phyloP scores from a whole-genome alignment of 2,329 filamentous ascomycete genomes.

The Peltaster fructicola region DNA sequence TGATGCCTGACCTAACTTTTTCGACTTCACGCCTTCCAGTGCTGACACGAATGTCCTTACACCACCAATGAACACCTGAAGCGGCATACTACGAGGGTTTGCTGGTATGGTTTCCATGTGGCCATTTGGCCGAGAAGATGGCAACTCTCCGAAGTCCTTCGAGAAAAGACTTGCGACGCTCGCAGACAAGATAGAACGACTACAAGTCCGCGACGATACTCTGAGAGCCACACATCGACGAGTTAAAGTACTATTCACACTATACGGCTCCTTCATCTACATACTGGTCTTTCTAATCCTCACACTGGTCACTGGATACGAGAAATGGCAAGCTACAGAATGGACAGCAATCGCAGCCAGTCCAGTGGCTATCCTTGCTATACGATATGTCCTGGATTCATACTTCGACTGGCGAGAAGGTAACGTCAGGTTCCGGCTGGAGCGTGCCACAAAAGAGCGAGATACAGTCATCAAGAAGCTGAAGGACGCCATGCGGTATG shows the following conservation, averaged over 20 bases:
- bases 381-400: slow-evolving; percentile 46
- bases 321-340: slow-evolving; percentile 58
- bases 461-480: slow-evolving; percentile 81
- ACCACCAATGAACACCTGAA: too few relatives aligned
- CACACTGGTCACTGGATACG: slow-evolving; percentile 67
- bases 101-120: slow-evolving; percentile 83
- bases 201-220: slow-evolving; percentile 55
- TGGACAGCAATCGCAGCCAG: slow-evolving; percentile 63
- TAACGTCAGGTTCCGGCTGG: slow-evolving; percentile 48
- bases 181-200: slow-evolving; percentile 62
- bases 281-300: slow-evolving; percentile 71
- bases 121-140: slow-evolving; percentile 73
- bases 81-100: too few relatives aligned
- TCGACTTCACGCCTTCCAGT: too few relatives aligned
- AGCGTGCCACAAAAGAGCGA: slow-evolving; percentile 60
- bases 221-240: slow-evolving; percentile 57
- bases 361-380: slow-evolving; percentile 54
- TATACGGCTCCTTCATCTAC: slow-evolving; percentile 83
- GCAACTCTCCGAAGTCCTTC: slow-evolving; percentile 74
- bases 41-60: too few relatives aligned
- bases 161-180: slow-evolving; percentile 77
- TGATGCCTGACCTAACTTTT: too few relatives aligned
- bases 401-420: slow-evolving; percentile 73
- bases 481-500: slow-evolving; percentile 88
- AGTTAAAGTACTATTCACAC: slow-evolving; percentile 67